phyloP scores from a whole-genome alignment of 192 early-diverging fungal genomes.

The Linnemannia hyalina region DNA sequence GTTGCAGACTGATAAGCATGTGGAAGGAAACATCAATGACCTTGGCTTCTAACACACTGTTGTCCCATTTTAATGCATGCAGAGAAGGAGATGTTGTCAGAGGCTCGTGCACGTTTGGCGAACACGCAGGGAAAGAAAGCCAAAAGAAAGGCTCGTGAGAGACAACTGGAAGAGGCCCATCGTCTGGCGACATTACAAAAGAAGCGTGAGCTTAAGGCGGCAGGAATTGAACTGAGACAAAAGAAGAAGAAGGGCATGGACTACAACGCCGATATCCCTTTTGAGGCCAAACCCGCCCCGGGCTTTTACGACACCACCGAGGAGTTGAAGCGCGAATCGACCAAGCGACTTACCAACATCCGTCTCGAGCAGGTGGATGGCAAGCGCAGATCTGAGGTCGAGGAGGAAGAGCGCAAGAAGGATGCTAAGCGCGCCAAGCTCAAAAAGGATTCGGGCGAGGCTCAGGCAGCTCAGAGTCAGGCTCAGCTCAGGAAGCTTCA shows the following conservation, averaged over 20 bases:
- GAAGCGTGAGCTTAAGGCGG: conserved; percentile 94
- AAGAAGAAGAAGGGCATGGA: conserved; percentile 86
- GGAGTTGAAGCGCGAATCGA: conserved; percentile 77
- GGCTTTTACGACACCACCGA: conserved; percentile 96
- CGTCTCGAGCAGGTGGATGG: conserved; percentile 87
- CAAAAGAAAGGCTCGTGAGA: conserved; percentile 98
- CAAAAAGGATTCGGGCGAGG: conserved; percentile 65
- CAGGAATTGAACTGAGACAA: conserved; percentile 89
- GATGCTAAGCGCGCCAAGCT: conserved; percentile 81
- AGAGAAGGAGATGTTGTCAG: conserved; percentile 99
- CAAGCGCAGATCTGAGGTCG: conserved; percentile 85
- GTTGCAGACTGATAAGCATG: background rate
- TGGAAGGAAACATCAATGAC: background rate
- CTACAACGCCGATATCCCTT: conserved; percentile 97
- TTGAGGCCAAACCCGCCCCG: conserved; percentile 86
- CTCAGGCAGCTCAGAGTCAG: conserved; percentile 53
- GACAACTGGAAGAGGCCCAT: conserved; percentile 96
- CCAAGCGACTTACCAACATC: conserved; percentile 77
- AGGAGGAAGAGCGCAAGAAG: conserved; percentile 84
- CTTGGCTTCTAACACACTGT: background rate
- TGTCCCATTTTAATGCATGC: background rate
- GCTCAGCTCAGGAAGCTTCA: conserved; percentile 67
- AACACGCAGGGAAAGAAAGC: conserved; percentile 99
- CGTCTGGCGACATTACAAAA: conserved; percentile 93
- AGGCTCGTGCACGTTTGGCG: conserved; percentile 97